phyloP scores from a whole-genome alignment of 306 rosid species.

The Rubus idaeus region DNA sequence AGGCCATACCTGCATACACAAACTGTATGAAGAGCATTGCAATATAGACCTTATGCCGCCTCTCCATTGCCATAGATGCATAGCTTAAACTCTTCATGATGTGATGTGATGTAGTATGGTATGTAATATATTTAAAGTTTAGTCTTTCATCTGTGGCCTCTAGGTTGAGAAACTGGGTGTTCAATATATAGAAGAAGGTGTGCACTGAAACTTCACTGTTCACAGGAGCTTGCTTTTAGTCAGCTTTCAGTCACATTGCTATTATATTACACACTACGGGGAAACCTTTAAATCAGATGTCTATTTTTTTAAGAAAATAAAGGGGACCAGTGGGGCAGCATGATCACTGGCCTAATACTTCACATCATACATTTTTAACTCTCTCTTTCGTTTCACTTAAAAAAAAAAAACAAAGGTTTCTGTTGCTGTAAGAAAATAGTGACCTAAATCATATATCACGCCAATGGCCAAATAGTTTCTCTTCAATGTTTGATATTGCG shows the following conservation, averaged over 20 bases:
- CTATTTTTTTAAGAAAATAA: neutral
- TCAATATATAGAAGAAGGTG: conserved; percentile 1
- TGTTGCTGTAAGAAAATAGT: too few species aligned
- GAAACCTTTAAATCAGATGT: neutral
- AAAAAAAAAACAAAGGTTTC: too few species aligned
- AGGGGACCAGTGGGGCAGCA: neutral
- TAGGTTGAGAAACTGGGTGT: neutral
- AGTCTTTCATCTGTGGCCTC: neutral
- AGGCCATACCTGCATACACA: conserved; percentile 86
- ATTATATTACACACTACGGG: neutral
- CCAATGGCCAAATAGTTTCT: too few species aligned
- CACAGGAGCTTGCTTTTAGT: neutral
- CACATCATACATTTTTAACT: too few species aligned
- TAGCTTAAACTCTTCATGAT: conserved; percentile 37
- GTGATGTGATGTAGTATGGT: neutral
- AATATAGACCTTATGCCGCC: conserved; percentile 54
- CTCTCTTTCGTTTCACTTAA: too few species aligned
- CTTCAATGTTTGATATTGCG: too few species aligned
- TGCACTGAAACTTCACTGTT: neutral
- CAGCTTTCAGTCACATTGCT: neutral
- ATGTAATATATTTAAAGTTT: neutral
- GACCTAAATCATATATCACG: too few species aligned
- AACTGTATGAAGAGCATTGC: conserved; percentile 72
- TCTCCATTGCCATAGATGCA: conserved; percentile 27
- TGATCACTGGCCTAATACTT: neutral